Conservation (phyloP, 163 green algal genomes). For the Smithsoniella earleae region DNA sequence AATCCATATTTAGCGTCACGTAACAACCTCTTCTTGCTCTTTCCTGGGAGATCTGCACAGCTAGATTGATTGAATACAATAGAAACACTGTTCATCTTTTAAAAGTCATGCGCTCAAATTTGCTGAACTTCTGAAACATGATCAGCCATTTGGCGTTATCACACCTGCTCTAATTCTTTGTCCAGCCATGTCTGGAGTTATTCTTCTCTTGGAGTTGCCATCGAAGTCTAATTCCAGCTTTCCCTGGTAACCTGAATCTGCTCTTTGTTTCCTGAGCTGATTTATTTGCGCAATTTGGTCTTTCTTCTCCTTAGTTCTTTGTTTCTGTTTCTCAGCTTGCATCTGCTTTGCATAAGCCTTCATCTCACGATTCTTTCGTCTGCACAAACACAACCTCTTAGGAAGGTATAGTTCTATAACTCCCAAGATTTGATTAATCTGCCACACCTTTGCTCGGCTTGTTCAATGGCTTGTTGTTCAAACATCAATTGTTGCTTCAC, state of each 20-base stretch:
- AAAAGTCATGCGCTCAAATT: conserved; percentile 30
- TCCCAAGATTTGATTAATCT: no score
- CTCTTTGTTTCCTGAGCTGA: conserved; percentile 61
- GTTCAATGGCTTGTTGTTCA: conserved; percentile 77
- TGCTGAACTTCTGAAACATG: conserved; percentile 1
- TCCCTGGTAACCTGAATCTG: neutral
- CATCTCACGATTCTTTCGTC: conserved; percentile 79
- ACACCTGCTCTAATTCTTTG: conserved; percentile 13
- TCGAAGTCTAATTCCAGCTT: conserved; percentile 32
- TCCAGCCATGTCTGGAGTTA: neutral
- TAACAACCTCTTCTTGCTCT: conserved; percentile 59
- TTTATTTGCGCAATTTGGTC: conserved; percentile 65
- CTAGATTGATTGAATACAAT: neutral
- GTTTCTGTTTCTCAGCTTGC: conserved; percentile 73
- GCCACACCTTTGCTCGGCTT: conserved; percentile 59
- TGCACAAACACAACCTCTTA: conserved; percentile 36
- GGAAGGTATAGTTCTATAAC: no score
- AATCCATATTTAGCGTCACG: conserved; percentile 78
- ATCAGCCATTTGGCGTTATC: conserved; percentile 36
- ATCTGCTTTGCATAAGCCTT: conserved; percentile 94
- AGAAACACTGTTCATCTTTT: neutral
- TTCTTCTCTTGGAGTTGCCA: conserved; percentile 27
- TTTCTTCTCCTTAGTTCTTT: conserved; percentile 71
- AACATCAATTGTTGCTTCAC: conserved; percentile 90
- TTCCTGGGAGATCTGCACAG: conserved; percentile 29